These are phyloP conservation scores for Mycena alexandri DNA, from an alignment of 768 basidiomycete genomes.

Conservation along the genomic window DNA sequence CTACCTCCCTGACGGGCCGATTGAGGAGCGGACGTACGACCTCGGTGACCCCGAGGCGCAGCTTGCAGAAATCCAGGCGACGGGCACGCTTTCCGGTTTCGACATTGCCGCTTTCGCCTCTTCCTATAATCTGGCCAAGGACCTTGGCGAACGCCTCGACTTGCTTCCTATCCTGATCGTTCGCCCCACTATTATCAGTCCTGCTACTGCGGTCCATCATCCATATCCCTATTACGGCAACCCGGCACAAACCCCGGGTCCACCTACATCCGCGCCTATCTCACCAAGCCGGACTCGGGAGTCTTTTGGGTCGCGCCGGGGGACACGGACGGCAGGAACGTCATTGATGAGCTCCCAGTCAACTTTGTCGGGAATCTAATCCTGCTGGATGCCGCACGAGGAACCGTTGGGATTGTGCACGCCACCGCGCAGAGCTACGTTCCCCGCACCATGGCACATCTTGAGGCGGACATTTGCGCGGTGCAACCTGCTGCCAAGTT, in stretches of 20 bases:
- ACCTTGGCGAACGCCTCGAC: conserved; percentile 15
- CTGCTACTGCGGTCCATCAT: not conserved
- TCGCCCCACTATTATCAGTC: not conserved
- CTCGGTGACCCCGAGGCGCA: conserved; percentile 1
- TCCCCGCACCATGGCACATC: not conserved
- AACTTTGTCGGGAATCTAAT: conserved; percentile 13
- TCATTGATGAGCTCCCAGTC: conserved; percentile 19
- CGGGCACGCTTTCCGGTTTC: not conserved
- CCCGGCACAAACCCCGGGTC: not conserved
- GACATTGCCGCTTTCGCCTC: not conserved
- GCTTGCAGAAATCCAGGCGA: conserved; percentile 1
- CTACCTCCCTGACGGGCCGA: not conserved
- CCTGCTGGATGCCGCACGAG: not conserved
- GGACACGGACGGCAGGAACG: not conserved
- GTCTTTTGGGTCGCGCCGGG: not conserved
- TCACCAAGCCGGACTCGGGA: not conserved
- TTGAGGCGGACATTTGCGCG: not conserved
- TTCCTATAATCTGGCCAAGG: not conserved
- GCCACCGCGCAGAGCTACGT: conserved; percentile 8
- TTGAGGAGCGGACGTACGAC: conserved; percentile 16
- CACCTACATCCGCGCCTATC: not conserved
- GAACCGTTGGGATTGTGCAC: not conserved
- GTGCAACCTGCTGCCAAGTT: too few species aligned
- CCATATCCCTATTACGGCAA: conserved; percentile 4
- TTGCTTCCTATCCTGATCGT: conserved; percentile 14